Evolutionary conservation across 768 basidiomycete genomes (phyloP), one percentile per base, ranked within the genome.

Genomic region (Tylopilus subfusipes): DNA sequence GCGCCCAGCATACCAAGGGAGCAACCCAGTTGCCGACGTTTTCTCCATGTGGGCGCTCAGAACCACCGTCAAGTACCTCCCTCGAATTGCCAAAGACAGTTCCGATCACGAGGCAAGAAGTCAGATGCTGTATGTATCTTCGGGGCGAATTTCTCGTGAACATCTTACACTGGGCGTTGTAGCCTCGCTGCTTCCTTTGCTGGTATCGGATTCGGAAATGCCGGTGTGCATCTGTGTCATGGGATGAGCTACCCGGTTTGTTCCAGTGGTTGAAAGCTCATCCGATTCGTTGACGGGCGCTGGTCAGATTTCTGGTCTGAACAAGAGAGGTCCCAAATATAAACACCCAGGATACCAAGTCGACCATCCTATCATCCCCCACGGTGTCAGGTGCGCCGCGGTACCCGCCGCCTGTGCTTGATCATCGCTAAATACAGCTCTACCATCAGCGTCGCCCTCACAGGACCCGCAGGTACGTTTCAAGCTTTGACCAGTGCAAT

Each of bases 141-240:
- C 11, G 29, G 8, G 4, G 36, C 18, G n/a, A 38, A 13, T 24
- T 6, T 12, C 43, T 46, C 18, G 5, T 25, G 19, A 27, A 30
- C 38, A 21, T 12, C 44, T 43, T 30, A 61, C 50, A 48, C 50
- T 9, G 46, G 5, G 2, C 19, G 42, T 33, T 25, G 21, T 46
- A 94, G 93, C 30, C 76, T 98, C 55, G 94, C 94, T 1, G 82
- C 94, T 13, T 93, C 93, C 13, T 94, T 96, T 56, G 95, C 95
- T 58, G 95, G 95, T 31, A 96, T 96, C 43, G 94, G 95, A 1
- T 95, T 95, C 61, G 93, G 93, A 30, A 94, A 93, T 64, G 93
- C 94, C 11, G 93, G 93, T 5, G 91, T 94, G 4, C 93, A 94
- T 71, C 67, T 95, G 48, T 93, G 90, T 61, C 92, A 93, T 62